Conservation (phyloP, 345 rosid species). For the Corymbia maculata region DNA sequence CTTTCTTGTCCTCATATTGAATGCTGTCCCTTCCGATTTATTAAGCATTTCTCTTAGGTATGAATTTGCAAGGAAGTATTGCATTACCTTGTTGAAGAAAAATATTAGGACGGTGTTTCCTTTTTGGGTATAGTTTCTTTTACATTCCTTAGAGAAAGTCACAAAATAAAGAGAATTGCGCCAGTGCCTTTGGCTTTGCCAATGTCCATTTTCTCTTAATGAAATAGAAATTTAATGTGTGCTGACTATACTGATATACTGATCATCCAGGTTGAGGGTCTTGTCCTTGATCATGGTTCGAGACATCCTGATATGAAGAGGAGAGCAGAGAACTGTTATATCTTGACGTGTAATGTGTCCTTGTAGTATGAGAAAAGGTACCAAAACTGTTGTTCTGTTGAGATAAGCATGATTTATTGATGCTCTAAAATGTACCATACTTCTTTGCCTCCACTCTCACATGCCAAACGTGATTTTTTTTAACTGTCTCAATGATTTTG, state of each 20-base stretch:
- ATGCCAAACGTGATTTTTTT: background rate
- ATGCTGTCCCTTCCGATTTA: background rate
- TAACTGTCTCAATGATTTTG: background rate
- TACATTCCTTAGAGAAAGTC: background rate
- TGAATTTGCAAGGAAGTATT: background rate
- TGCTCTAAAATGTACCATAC: background rate
- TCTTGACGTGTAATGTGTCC: conserved; percentile 91
- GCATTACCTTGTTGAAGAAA: background rate
- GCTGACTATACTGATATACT: background rate
- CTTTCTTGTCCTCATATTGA: background rate
- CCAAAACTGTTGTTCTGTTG: background rate
- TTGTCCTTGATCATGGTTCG: conserved; percentile 97
- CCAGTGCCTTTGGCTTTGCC: background rate
- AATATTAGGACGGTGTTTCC: background rate
- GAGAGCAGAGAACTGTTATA: conserved; percentile 87
- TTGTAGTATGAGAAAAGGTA: conserved; percentile 97
- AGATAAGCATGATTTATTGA: background rate
- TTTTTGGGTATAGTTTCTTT: background rate
- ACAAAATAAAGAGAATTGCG: background rate
- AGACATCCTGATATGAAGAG: conserved; percentile 99
- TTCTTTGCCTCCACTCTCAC: background rate
- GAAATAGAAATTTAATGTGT: background rate
- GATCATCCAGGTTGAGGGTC: conserved; percentile 53
- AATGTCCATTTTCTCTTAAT: background rate
- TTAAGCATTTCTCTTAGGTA: background rate